Conservation (phyloP, 768 basidiomycete species). For the Clitopilus passeckerianus region DNA sequence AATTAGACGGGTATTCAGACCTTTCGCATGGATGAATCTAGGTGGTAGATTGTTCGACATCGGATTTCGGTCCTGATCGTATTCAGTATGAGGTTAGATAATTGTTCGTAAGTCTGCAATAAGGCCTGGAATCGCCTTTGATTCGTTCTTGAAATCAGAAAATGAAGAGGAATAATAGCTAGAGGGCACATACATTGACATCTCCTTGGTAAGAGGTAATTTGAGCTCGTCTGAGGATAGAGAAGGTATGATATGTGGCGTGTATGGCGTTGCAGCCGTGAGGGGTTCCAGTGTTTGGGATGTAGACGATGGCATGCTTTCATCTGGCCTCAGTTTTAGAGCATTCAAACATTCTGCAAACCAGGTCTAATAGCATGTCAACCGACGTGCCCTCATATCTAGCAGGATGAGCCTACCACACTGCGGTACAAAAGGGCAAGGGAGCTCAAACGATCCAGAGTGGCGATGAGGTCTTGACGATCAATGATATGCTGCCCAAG, state of each 20-base stretch:
- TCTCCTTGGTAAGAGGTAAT: constrained; percentile 81
- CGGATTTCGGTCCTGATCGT: constrained; percentile 87
- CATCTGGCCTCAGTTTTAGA: constrained; percentile 61
- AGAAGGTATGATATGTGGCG: constrained; percentile 34
- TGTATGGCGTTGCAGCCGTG: constrained; percentile 42
- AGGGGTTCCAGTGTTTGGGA: constrained; percentile 45
- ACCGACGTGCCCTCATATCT: neutral
- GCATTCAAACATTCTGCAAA: constrained; percentile 68
- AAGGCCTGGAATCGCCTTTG: constrained; percentile 86
- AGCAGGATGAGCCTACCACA: constrained; percentile 54
- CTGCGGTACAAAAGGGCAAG: constrained; percentile 82
- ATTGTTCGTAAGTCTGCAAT: constrained; percentile 84
- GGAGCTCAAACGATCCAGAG: constrained; percentile 66
- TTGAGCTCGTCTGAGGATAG: constrained; percentile 44
- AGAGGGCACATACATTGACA: constrained; percentile 66
- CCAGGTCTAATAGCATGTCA: constrained; percentile 58
- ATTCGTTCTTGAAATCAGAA: neutral
- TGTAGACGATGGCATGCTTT: constrained; percentile 45
- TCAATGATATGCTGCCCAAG: constrained; percentile 49
- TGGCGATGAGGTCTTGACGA: constrained; percentile 64
- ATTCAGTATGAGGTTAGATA: constrained; percentile 81
- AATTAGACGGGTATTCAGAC: constrained; percentile 32
- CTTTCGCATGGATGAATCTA: constrained; percentile 74
- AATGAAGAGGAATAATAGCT: neutral
- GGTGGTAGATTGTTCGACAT: constrained; percentile 76